Percentiles rank a stretch among this genome's conserved stretches.
Evolutionary conservation across 2,329 filamentous ascomycete species (phyloP).

Genomic region (Colletotrichum lini): DNA sequence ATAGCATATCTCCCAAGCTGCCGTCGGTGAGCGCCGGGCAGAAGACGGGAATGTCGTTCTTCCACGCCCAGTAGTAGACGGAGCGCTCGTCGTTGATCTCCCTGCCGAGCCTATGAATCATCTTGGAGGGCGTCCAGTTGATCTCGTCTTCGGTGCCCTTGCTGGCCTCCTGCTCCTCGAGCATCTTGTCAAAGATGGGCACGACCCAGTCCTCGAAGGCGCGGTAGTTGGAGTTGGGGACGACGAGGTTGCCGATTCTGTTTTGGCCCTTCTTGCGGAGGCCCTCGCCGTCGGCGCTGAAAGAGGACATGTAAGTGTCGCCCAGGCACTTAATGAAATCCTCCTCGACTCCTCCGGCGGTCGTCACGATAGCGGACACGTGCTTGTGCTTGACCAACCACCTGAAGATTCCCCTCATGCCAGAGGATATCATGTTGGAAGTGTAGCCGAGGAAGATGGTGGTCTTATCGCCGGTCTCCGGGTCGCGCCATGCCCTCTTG

Average conservation of each 20-base stretch:
- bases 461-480: slow-evolving; percentile 82
- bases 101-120: slow-evolving; percentile 90
- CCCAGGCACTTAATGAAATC: slow-evolving; percentile 99
- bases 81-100: slow-evolving; percentile 95
- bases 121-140: slow-evolving; percentile 93
- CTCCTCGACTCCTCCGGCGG: slow-evolving; percentile 95
- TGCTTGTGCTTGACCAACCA: slow-evolving; percentile 95
- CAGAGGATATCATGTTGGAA: slow-evolving; percentile 97
- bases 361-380: slow-evolving; percentile 93
- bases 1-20: slow-evolving; percentile 96
- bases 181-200: slow-evolving; percentile 94
- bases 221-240: slow-evolving; percentile 98
- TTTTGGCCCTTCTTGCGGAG: slow-evolving; percentile 91
- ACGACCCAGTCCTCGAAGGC: slow-evolving; percentile 98
- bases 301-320: slow-evolving; percentile 92
- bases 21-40: slow-evolving; percentile 97
- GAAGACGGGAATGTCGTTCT: slow-evolving; percentile 97
- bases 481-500: slow-evolving; percentile 83
- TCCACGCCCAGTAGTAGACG: slow-evolving; percentile 97
- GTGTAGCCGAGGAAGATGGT: slow-evolving; percentile 99
- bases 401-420: slow-evolving; percentile 89
- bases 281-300: slow-evolving; percentile 81
- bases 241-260: slow-evolving; percentile 94
- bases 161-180: slow-evolving; percentile 90
- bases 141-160: slow-evolving; percentile 76